A percentile compares a stretch with the other conserved stretches of the same genome.
Evolutionary conservation across 1,284 basidiomycete genomes (phyloP).

Genomic region (Tilletiaria anomala): DNA sequence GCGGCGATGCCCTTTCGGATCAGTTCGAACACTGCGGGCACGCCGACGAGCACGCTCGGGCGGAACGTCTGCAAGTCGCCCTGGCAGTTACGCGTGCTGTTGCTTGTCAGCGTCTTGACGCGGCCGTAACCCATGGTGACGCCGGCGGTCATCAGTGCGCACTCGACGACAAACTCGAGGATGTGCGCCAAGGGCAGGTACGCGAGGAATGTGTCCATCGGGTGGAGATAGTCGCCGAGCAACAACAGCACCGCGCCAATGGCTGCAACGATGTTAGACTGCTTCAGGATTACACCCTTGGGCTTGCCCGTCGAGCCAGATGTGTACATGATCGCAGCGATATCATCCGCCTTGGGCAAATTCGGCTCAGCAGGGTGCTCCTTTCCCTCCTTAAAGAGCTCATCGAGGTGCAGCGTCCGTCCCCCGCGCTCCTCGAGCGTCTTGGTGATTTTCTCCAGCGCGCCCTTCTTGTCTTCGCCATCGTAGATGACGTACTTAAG

Average conservation of each 20-base stretch:
- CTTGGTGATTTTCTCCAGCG: slow-evolving; percentile 36
- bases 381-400: slow-evolving; percentile 43
- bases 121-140: slow-evolving; percentile 73
- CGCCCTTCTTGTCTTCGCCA: slow-evolving; percentile 43
- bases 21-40: slow-evolving; percentile 55
- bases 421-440: slow-evolving; percentile 19
- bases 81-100: slow-evolving; percentile 71
- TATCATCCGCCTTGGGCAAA: slow-evolving; percentile 26
- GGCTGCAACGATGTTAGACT: slow-evolving; percentile 71
- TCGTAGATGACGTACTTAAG: slow-evolving; percentile 76
- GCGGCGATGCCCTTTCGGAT: slow-evolving; percentile 81
- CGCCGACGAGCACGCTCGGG: slow-evolving; percentile 76
- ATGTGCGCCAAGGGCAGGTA: slow-evolving; percentile 89
- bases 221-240: slow-evolving; percentile 59
- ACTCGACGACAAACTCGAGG: slow-evolving; percentile 62
- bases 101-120: slow-evolving; percentile 90
- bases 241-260: slow-evolving; percentile 63
- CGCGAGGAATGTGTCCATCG: slow-evolving; percentile 63
- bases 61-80: slow-evolving; percentile 72
- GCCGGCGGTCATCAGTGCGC: slow-evolving; percentile 43
- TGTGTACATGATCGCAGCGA: slow-evolving; percentile 94
- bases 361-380: slow-evolving; percentile 11
- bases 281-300: slow-evolving; percentile 82
- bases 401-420: slow-evolving; percentile 20
- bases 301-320: slow-evolving; percentile 80